These are phyloP conservation scores for Populus pruinosa DNA, from an alignment of 345 rosid species.

Conservation along the genomic window DNA sequence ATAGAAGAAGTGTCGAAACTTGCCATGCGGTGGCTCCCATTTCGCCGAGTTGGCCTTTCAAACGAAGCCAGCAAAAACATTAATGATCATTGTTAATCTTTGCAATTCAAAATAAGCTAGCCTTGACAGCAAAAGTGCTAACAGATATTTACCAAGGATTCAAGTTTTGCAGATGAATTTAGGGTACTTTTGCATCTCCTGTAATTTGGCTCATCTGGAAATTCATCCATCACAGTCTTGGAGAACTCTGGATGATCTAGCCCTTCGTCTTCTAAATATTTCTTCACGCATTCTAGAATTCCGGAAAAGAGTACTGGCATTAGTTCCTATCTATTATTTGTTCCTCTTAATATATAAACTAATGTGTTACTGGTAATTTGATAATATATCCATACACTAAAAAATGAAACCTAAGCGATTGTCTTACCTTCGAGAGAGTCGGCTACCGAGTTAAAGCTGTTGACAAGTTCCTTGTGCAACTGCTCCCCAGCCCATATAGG, in stretches of 20 bases:
- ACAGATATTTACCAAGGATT: slow-evolving; percentile 40
- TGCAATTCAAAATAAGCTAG: not conserved
- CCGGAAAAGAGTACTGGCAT: not conserved
- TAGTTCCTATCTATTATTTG: not conserved
- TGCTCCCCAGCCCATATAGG: slow-evolving; percentile 69
- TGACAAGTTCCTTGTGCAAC: slow-evolving; percentile 51
- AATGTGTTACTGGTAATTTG: not conserved
- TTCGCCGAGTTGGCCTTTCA: slow-evolving; percentile 52
- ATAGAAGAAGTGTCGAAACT: slow-evolving; percentile 53
- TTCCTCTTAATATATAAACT: not conserved
- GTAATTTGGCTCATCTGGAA: slow-evolving; percentile 63
- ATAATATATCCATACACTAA: not conserved
- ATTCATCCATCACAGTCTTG: slow-evolving; percentile 53
- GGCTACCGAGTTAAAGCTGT: slow-evolving; percentile 45
- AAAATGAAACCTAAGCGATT: not conserved
- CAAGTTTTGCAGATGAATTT: slow-evolving; percentile 52
- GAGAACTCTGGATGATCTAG: slow-evolving; percentile 50
- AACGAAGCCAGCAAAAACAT: slow-evolving; percentile 10
- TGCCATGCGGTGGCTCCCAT: slow-evolving; percentile 78
- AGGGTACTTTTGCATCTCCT: slow-evolving; percentile 42
- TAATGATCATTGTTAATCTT: not conserved
- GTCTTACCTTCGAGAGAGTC: slow-evolving; percentile 60
- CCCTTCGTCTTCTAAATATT: slow-evolving; percentile 52
- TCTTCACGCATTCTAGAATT: slow-evolving; percentile 58
- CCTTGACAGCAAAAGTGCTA: not conserved